Evolutionary conservation across 371 early-diverging fungal genomes (phyloP), one percentile per base, ranked within the genome.

Genomic region (Mortierella sp.): DNA sequence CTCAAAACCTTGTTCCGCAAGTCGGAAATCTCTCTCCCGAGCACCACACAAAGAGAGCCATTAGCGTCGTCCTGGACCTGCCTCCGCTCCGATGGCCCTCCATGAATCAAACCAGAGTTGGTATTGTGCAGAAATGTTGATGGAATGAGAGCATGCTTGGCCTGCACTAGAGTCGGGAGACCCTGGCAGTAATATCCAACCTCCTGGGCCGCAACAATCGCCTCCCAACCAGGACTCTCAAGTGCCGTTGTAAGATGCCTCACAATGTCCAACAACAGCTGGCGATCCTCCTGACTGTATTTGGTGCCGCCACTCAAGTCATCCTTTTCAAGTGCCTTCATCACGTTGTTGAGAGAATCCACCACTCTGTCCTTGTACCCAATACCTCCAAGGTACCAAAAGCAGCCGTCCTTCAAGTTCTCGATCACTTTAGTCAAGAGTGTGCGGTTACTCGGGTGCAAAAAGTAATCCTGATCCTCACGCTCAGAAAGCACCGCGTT

Each of bases 401-500:
- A 92, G 74, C 93, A 93, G 5, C 93, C 88, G 48, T 89, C 89
- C 76, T 92, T 90, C 58, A 95, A 81, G 75, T 95, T 95, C 51
- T 87, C 83, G 14, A 94, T 91, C 12, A 92, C 91, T 71, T 89
- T 91, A 0, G 90, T 83, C 35, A 95, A 76, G 46, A 90, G 87
- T 70, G 88, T 90, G 16, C 82, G 80, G 79, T 94, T 95, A 16
- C 90, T 88, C 0, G 90, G 87, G 63, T 94, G 93, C 77, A 95
- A 95, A 44, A 95, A 89, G 81, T 96, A 96, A 80, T 96, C 96
- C 24, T 90, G 88, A 14, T 92, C 93, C 27, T 75, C 87, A 21
- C 93, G 88, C 74, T 93, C 88, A 0, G 93, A 90, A 41, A 93
- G 80, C 18, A 96, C 89, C 0, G 95, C 93, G 80, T 96, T 96